phyloP scores from a whole-genome alignment of 306 rosid genomes.

The Casuarina glauca region DNA sequence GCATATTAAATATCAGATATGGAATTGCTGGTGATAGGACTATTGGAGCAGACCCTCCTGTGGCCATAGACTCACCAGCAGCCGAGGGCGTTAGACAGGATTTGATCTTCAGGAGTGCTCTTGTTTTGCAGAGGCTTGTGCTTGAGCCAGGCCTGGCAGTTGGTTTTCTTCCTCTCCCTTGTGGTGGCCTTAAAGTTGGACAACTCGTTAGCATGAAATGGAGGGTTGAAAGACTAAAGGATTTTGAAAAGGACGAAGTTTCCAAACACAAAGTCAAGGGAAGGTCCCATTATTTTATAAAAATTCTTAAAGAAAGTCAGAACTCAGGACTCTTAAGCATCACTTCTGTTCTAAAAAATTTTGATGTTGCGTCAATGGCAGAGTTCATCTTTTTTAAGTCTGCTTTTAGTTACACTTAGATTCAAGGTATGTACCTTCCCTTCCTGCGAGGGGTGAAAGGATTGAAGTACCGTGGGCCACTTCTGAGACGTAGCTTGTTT shows the following conservation, averaged over 20 bases:
- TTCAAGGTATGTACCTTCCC: too few relatives aligned
- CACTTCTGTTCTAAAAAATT: neutral
- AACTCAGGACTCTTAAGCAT: neutral
- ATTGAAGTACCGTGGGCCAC: too few relatives aligned
- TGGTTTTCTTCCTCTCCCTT: slow-evolving; percentile 97
- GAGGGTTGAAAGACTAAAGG: slow-evolving; percentile 90
- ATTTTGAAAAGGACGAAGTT: slow-evolving; percentile 54
- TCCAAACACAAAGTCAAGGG: slow-evolving; percentile 44
- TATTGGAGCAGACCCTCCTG: slow-evolving; percentile 87
- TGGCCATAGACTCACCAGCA: slow-evolving; percentile 40
- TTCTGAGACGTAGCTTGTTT: too few relatives aligned
- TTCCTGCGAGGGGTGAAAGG: too few relatives aligned
- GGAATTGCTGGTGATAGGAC: slow-evolving; percentile 81
- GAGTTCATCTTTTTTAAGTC: neutral
- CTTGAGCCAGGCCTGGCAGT: slow-evolving; percentile 93
- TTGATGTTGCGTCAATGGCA: neutral
- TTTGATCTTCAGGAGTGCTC: slow-evolving; percentile 76
- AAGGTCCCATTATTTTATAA: neutral
- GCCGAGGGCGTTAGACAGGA: slow-evolving; percentile 54
- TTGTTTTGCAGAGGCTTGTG: slow-evolving; percentile 89
- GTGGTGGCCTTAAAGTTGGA: slow-evolving; percentile 86
- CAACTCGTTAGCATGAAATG: slow-evolving; percentile 88
- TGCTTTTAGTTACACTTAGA: neutral
- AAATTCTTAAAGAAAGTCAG: neutral
- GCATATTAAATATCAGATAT: slow-evolving; percentile 78